Percentiles rank a stretch among this genome's conserved stretches.
These are phyloP conservation scores for Penicillium maclennaniae DNA, from an alignment of 495 filamentous ascomycete species.

Conservation along the genomic window DNA sequence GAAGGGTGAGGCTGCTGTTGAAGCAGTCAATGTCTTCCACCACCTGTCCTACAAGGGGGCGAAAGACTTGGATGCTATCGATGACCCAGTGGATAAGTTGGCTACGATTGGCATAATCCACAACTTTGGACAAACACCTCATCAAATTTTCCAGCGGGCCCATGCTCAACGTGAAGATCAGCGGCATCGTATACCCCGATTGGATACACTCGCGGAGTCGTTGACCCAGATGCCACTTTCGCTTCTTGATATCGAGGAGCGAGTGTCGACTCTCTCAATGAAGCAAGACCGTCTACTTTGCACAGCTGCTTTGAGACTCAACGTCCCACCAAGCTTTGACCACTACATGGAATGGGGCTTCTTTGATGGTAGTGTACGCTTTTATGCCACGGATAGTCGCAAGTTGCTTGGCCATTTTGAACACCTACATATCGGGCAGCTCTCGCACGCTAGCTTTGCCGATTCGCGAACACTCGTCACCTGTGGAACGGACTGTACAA, in stretches of 20 bases:
- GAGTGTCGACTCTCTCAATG: slow-evolving; percentile 75
- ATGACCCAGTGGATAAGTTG: slow-evolving; percentile 76
- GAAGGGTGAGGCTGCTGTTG: slow-evolving; percentile 86
- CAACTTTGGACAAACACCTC: slow-evolving; percentile 96
- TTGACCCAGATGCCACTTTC: slow-evolving; percentile 79
- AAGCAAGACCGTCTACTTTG: slow-evolving; percentile 83
- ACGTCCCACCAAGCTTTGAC: slow-evolving; percentile 82
- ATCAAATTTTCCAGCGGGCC: slow-evolving; percentile 82
- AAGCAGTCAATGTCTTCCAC: slow-evolving; percentile 92
- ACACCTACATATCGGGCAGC: slow-evolving; percentile 83
- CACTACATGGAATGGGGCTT: slow-evolving; percentile 97
- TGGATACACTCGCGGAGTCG: slow-evolving; percentile 75
- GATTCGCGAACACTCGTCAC: slow-evolving; percentile 90
- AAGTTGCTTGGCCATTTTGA: slow-evolving; percentile 82
- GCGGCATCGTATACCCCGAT: slow-evolving; percentile 53
- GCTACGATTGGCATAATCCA: slow-evolving; percentile 94
- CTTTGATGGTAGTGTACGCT: slow-evolving; percentile 85
- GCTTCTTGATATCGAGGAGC: slow-evolving; percentile 77
- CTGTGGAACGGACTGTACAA: slow-evolving; percentile 83
- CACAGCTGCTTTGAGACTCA: slow-evolving; percentile 75
- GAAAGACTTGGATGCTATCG: slow-evolving; percentile 86
- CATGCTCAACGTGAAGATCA: slow-evolving; percentile 71
- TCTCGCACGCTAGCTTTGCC: slow-evolving; percentile 76
- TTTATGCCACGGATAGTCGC: slow-evolving; percentile 75
- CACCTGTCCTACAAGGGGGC: slow-evolving; percentile 92